Evolutionary conservation across 2,329 filamentous ascomycete genomes (phyloP).

Genomic region (Colletotrichum navitas): DNA sequence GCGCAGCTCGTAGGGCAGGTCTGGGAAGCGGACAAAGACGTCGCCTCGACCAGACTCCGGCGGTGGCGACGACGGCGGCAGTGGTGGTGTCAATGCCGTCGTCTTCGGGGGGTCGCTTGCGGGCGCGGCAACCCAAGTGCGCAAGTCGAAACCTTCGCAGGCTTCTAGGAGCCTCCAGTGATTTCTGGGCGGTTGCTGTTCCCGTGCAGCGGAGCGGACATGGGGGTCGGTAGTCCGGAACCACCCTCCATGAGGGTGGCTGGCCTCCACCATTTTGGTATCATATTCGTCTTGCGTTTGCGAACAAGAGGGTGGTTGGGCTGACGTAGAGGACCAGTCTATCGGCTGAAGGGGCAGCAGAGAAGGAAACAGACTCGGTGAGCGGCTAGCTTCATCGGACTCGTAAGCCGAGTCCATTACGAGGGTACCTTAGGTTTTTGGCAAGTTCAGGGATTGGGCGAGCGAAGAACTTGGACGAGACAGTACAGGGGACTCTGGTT

Average conservation of each 20-base stretch:
- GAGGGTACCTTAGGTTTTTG: neutral
- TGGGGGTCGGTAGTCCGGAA: constrained; percentile 13
- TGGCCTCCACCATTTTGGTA: neutral
- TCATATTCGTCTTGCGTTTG: constrained; percentile 12
- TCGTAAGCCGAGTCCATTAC: constrained; percentile 8
- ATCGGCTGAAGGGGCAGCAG: constrained; percentile 7
- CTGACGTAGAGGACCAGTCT: neutral
- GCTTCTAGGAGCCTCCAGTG: constrained; percentile 25
- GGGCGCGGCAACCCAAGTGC: constrained; percentile 34
- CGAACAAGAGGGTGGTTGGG: neutral
- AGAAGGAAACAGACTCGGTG: constrained; percentile 3
- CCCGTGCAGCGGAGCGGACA: constrained; percentile 20
- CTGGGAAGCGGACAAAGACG: constrained; percentile 37
- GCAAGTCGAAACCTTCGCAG: constrained; percentile 36
- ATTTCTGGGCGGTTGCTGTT: constrained; percentile 12
- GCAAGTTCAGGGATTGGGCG: constrained; percentile 3
- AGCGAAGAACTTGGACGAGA: constrained; percentile 12
- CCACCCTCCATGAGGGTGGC: constrained; percentile 9
- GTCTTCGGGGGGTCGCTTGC: constrained; percentile 5
- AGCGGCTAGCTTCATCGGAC: neutral
- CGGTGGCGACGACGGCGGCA: neutral
- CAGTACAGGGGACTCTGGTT: neutral
- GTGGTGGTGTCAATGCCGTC: neutral
- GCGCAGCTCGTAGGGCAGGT: constrained; percentile 42
- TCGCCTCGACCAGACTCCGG: too few relatives aligned